Conservation (phyloP, 208 protist genomes). For the Leishmania braziliensis region DNA sequence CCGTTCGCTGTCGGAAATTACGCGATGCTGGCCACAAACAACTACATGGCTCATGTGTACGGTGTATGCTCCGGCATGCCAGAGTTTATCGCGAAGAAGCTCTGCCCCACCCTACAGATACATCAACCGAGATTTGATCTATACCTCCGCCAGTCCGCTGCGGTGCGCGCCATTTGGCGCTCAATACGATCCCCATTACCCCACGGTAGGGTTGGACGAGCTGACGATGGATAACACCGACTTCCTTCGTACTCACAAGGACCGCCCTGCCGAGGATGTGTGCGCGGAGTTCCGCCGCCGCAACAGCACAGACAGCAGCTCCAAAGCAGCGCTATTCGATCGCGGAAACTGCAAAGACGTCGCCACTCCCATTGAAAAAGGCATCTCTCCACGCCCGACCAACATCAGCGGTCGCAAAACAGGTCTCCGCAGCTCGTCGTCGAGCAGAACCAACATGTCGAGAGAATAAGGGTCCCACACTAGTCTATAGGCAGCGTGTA, state of each 20-base stretch:
- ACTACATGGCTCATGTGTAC: constrained; percentile 93
- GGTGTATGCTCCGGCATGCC: constrained; percentile 95
- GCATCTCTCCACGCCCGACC: background rate
- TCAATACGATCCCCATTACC: constrained; percentile 76
- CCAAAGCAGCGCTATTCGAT: background rate
- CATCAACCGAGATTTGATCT: constrained; percentile 61
- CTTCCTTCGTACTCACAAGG: constrained; percentile 28
- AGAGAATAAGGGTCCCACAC: background rate
- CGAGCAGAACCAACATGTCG: background rate
- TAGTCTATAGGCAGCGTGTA: too few species aligned
- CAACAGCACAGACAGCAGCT: constrained; percentile 16
- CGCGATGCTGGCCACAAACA: constrained; percentile 92
- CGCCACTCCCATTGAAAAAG: background rate
- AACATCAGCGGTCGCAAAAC: background rate
- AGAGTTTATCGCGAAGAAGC: constrained; percentile 88
- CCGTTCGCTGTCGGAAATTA: constrained; percentile 93
- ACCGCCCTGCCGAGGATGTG: constrained; percentile 39
- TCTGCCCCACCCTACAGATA: constrained; percentile 81
- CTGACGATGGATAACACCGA: constrained; percentile 74
- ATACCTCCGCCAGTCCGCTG: constrained; percentile 53
- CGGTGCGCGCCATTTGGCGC: constrained; percentile 66
- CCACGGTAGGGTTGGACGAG: constrained; percentile 67
- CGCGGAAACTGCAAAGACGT: background rate
- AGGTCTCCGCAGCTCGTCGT: background rate
- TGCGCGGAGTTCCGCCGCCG: constrained; percentile 49